phyloP scores from a whole-genome alignment of 371 early-diverging fungal species.

The Mortierella sp. region DNA sequence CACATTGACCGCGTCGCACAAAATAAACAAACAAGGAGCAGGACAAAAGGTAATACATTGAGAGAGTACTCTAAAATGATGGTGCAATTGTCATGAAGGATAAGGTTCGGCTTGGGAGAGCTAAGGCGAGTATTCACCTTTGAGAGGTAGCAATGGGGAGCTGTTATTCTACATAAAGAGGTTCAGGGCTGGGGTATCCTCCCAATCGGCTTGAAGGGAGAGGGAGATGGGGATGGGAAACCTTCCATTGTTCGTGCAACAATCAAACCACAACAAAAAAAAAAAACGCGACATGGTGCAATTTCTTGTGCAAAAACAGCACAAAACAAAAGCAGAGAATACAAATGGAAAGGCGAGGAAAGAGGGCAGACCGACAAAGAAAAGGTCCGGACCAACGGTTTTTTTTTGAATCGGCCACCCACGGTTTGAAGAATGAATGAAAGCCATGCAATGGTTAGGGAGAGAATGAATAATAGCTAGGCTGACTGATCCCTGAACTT shows the following conservation, averaged over 20 bases:
- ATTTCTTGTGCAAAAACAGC: neutral
- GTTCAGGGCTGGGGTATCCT: neutral
- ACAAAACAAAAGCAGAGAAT: neutral
- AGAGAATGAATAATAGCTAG: neutral
- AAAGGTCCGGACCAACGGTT: neutral
- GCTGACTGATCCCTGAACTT: neutral
- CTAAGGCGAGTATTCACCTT: neutral
- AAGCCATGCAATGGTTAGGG: neutral
- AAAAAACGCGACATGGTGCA: conserved; percentile 6
- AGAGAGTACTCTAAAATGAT: neutral
- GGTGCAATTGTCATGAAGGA: neutral
- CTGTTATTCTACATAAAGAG: neutral
- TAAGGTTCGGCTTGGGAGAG: neutral
- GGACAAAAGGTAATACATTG: neutral
- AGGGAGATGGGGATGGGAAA: neutral
- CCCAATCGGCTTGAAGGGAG: neutral
- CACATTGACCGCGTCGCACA: conserved; percentile 20
- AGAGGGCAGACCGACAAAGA: neutral
- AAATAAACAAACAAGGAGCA: conserved; percentile 1
- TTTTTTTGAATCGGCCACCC: neutral
- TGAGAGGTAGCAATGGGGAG: neutral
- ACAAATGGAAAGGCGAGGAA: neutral
- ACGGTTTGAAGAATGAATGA: neutral
- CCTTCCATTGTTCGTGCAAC: neutral
- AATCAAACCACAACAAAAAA: neutral